phyloP scores from a whole-genome alignment of 1,284 basidiomycete genomes.

The Mycena citricolor region DNA sequence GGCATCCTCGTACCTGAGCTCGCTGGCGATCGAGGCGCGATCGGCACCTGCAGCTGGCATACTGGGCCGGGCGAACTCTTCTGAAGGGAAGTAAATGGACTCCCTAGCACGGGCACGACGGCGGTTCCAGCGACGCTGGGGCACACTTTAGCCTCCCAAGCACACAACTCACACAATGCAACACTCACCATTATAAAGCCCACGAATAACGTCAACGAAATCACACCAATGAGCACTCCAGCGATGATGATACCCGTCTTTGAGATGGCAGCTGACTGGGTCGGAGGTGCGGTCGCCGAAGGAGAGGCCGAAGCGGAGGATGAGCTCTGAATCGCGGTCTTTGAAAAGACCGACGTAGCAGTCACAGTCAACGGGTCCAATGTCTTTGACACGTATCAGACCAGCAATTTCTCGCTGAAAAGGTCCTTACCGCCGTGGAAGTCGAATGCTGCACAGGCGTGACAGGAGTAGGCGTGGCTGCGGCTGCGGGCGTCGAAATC shows the following conservation, averaged over 20 bases:
- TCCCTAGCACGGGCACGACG: slow-evolving; percentile 7
- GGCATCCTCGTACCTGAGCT: slow-evolving; percentile 3
- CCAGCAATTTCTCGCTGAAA: too few species aligned
- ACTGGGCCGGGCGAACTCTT: slow-evolving; percentile 6
- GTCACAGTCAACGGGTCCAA: too few species aligned
- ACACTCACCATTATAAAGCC: slow-evolving; percentile 17
- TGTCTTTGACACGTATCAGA: too few species aligned
- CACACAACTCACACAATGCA: neutral
- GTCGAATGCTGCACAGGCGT: too few species aligned
- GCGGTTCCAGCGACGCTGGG: slow-evolving; percentile 22
- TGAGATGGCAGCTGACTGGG: neutral
- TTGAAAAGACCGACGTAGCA: neutral
- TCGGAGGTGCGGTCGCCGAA: neutral
- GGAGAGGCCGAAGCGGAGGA: slow-evolving; percentile 1
- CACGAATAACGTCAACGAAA: slow-evolving; percentile 6
- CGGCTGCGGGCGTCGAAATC: too few species aligned
- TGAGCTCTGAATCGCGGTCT: slow-evolving; percentile 1
- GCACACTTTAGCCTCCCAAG: neutral
- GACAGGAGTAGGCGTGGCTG: too few species aligned
- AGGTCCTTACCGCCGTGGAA: too few species aligned
- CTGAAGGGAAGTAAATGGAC: slow-evolving; percentile 13
- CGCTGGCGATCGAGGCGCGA: neutral
- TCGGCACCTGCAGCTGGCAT: neutral
- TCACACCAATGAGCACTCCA: slow-evolving; percentile 5
- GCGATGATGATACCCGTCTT: slow-evolving; percentile 7